Base-by-base conservation (phyloP, 148 eudicot genomes). In the Agrostemma githago region DNA sequence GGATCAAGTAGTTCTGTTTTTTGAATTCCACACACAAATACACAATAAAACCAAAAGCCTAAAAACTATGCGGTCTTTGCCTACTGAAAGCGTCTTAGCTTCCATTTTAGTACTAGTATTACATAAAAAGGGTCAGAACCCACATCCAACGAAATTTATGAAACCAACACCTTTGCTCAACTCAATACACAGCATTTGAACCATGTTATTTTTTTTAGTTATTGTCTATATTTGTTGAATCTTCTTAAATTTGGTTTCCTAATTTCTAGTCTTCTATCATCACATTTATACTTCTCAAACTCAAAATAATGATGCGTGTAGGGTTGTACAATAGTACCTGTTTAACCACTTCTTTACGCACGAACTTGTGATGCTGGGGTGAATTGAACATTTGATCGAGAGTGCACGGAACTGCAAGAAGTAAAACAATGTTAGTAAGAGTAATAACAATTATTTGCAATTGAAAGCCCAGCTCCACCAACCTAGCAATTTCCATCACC, bases 401-500 rank as follows among this genome's bases (percentile, higher is more conserved):
- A 93, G 88, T 44, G 98, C 98, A 83, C 98, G 93, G 70, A 93
- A 93, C 98, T 92, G 89, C 80, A 83, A 73, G 58, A 58, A 56
- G 68, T 60, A 48, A 69, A 51, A 73, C 37, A 61, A 54, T 61
- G 48, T 70, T 72, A 74, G 74, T 65, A 68, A 70, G 73, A 53
- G 73, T 10, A 26, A 38, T 8, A 48, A 76, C 58, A 65, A 66
- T n/a, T 5, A 59, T 16, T 5, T 0, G 48, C 56, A 54, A 56
- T 9, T 15, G 68, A n/a, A 38, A 65, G 41, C 51, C 59, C 56
- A 68, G 79, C 43, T 76, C 67, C 70, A 82, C 86, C 57, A 76
- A 92, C 97, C 95, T 93, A 96, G 80, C 98, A 93, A 86, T 93
- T 93, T 73, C 98, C 98, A 85, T 93, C 98, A 66, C 98, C 98